phyloP scores from a whole-genome alignment of 495 filamentous ascomycete species.

The Cetradonia linearis region DNA sequence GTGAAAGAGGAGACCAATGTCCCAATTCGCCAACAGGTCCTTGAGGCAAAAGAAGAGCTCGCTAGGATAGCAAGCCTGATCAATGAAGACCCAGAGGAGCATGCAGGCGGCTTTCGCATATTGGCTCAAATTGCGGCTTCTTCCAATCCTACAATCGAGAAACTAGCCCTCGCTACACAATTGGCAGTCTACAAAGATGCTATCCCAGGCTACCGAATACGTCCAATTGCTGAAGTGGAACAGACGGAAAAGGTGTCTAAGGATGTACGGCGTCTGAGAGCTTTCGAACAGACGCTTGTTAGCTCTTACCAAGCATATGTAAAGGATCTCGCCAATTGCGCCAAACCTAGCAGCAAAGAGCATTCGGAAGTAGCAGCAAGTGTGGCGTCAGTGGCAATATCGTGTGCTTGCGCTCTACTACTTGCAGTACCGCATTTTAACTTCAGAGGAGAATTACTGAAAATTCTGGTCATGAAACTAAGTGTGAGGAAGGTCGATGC shows the following conservation, averaged over 20 bases:
- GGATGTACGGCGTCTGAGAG: conserved; percentile 69
- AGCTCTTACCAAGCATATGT: conserved; percentile 75
- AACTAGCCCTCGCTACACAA: conserved; percentile 73
- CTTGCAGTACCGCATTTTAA: conserved; percentile 89
- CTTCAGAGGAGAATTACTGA: conserved; percentile 75
- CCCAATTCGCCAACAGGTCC: conserved; percentile 63
- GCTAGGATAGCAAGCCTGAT: conserved; percentile 69
- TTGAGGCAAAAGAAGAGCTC: conserved; percentile 84
- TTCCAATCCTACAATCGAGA: conserved; percentile 61
- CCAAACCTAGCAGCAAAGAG: conserved; percentile 39
- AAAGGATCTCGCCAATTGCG: conserved; percentile 52
- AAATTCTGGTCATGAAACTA: conserved; percentile 75
- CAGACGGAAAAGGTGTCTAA: conserved; percentile 74
- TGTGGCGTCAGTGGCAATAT: conserved; percentile 64
- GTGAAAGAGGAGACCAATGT: conserved; percentile 52
- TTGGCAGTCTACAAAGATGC: conserved; percentile 89
- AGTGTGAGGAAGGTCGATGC: conserved; percentile 55
- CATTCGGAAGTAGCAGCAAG: conserved; percentile 28
- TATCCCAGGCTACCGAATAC: conserved; percentile 91
- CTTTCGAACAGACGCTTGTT: conserved; percentile 76
- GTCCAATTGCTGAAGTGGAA: conserved; percentile 63
- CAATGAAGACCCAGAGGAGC: conserved; percentile 89
- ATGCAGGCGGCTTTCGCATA: conserved; percentile 64
- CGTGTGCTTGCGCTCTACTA: conserved; percentile 71
- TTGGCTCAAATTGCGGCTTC: conserved; percentile 64